A percentile compares a stretch with the other conserved stretches of the same genome.
phyloP scores from a whole-genome alignment of 371 early-diverging fungal species.

The Chytridium lagenaria region DNA sequence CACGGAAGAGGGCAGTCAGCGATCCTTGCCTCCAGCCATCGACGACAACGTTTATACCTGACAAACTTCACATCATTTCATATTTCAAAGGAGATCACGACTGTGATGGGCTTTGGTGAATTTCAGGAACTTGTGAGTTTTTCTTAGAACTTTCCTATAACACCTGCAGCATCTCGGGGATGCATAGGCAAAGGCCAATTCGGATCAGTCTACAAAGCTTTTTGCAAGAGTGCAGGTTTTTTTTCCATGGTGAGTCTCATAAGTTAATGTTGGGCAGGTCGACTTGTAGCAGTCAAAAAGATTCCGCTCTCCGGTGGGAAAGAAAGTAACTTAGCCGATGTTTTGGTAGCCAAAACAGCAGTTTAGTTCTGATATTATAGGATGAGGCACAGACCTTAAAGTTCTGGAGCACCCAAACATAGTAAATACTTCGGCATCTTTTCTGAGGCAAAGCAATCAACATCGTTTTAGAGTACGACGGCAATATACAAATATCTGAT shows the following conservation, averaged over 20 bases:
- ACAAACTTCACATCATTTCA: too few species aligned
- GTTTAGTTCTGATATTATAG: too few species aligned
- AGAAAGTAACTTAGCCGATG: too few species aligned
- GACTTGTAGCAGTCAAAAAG: constrained; percentile 48
- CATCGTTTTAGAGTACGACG: too few species aligned
- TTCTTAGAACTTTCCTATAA: too few species aligned
- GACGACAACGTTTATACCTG: too few species aligned
- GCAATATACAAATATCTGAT: too few species aligned
- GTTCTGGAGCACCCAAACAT: constrained; percentile 50
- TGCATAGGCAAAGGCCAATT: constrained; percentile 52
- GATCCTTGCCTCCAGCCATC: not conserved
- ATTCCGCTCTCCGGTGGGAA: constrained; percentile 11
- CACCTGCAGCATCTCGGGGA: constrained; percentile 46
- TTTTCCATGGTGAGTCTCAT: not conserved
- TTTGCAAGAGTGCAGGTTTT: not conserved
- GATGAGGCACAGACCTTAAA: constrained; percentile 50
- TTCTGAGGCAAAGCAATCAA: constrained; percentile 61
- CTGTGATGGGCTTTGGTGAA: too few species aligned
- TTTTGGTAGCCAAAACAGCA: too few species aligned
- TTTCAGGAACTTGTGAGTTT: too few species aligned
- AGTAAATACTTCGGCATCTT: constrained; percentile 47
- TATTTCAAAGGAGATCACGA: too few species aligned
- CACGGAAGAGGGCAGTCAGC: not conserved
- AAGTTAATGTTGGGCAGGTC: constrained; percentile 17
- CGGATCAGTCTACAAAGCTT: constrained; percentile 51